These are phyloP conservation scores for Bocquillonia castaneifolia DNA, from an alignment of 441 rosid species.

Conservation along the genomic window DNA sequence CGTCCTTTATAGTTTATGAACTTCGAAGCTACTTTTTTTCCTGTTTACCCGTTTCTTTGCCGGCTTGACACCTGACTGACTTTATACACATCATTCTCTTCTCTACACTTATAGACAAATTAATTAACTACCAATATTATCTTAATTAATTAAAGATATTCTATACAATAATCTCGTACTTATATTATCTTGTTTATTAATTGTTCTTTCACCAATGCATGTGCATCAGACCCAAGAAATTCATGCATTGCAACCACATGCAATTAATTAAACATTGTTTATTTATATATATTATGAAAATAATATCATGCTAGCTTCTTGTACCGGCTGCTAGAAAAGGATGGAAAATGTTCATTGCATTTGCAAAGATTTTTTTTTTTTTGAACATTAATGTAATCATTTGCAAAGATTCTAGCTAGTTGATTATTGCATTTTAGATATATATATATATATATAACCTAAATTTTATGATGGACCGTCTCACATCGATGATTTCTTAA, in stretches of 20 bases:
- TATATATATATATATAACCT: too few species aligned
- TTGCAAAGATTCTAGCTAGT: too few species aligned
- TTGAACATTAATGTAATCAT: too few species aligned
- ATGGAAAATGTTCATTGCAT: constrained; percentile 6
- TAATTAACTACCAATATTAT: constrained; percentile 1
- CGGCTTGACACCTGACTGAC: constrained; percentile 18
- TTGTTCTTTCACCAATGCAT: constrained; percentile 22
- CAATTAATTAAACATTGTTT: background rate
- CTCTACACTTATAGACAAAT: constrained; percentile 9
- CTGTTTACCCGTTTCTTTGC: constrained; percentile 35
- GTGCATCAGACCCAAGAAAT: constrained; percentile 25
- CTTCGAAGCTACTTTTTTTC: constrained; percentile 31
- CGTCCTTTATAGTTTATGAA: constrained; percentile 32
- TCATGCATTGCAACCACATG: constrained; percentile 8
- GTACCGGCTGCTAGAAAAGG: background rate
- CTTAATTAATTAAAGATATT: constrained; percentile 13
- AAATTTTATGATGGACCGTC: too few species aligned
- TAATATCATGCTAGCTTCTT: too few species aligned
- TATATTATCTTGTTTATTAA: background rate
- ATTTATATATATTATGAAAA: background rate
- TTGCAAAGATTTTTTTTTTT: background rate
- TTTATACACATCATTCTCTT: background rate
- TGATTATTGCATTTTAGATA: too few species aligned
- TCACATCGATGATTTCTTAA: too few species aligned
- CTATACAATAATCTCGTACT: constrained; percentile 10